These are phyloP conservation scores for Colletotrichum sp. DNA, from an alignment of 2,329 filamentous ascomycete genomes.

Conservation along the genomic window DNA sequence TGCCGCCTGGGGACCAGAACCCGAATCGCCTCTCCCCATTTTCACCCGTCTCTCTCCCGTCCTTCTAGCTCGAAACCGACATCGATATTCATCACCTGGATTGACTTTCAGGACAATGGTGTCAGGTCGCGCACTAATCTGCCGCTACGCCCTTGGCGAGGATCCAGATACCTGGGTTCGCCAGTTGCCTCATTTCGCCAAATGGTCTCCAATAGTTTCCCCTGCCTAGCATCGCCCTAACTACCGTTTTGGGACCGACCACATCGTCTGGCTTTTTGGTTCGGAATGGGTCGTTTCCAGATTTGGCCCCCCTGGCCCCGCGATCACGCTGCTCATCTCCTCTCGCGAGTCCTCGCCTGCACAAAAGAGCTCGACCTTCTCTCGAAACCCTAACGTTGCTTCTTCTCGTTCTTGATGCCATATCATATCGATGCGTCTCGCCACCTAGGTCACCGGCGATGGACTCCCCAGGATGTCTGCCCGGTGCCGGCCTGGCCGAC, in stretches of 20 bases:
- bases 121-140: not conserved
- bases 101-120: not conserved
- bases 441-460: constrained; percentile 13
- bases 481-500: constrained; percentile 12
- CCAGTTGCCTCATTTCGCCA: constrained; percentile 17
- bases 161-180: not conserved
- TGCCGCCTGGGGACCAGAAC: not conserved
- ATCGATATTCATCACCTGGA: not conserved
- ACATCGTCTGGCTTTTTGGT: not conserved
- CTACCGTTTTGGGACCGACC: constrained; percentile 3
- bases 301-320: constrained; percentile 3
- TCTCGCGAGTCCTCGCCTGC: not conserved
- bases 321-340: not conserved
- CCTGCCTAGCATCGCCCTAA: constrained; percentile 11
- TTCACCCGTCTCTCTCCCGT: not conserved
- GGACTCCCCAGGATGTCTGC: constrained; percentile 19
- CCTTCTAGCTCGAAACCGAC: not conserved
- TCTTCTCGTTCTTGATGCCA: not conserved
- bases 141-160: not conserved
- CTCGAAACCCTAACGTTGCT: not conserved
- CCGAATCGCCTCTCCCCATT: not conserved
- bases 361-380: constrained; percentile 12
- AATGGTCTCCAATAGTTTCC: constrained; percentile 10
- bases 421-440: not conserved
- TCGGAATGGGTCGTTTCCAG: constrained; percentile 1